Conservation (phyloP, 768 basidiomycete genomes). For the Lentinula detonsa region DNA sequence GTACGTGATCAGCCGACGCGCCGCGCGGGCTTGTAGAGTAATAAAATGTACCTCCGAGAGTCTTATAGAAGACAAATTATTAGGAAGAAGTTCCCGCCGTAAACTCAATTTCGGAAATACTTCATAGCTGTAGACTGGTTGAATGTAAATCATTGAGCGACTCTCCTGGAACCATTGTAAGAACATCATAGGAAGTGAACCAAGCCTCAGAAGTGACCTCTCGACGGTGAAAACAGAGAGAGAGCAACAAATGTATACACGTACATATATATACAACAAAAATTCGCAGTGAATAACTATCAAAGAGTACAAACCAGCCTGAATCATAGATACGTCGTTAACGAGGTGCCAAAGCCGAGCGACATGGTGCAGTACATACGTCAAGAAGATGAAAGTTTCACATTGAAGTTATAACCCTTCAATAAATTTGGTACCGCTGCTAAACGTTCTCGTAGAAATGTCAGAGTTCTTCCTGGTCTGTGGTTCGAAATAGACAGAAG, state of each 20-base stretch:
- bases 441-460: constrained; percentile 29
- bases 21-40: too few species aligned
- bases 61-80: too few species aligned
- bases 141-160: too few species aligned
- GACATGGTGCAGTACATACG: too few species aligned
- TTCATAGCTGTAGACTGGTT: too few species aligned
- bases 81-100: too few species aligned
- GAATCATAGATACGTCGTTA: not conserved
- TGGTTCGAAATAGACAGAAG: constrained; percentile 10
- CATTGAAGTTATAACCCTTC: constrained; percentile 16
- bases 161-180: too few species aligned
- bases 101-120: too few species aligned
- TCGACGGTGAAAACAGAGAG: too few species aligned
- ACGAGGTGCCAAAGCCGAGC: not conserved
- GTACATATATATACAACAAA: not conserved
- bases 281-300: not conserved
- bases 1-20: not conserved
- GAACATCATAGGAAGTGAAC: too few species aligned
- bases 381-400: not conserved
- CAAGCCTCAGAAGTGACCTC: too few species aligned
- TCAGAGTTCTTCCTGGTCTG: constrained; percentile 14
- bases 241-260: not conserved
- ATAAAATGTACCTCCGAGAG: too few species aligned
- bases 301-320: not conserved
- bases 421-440: constrained; percentile 44